These are phyloP conservation scores for Phytophthora ohioensis DNA, from an alignment of 352 stramenopile genomes.

Conservation along the genomic window DNA sequence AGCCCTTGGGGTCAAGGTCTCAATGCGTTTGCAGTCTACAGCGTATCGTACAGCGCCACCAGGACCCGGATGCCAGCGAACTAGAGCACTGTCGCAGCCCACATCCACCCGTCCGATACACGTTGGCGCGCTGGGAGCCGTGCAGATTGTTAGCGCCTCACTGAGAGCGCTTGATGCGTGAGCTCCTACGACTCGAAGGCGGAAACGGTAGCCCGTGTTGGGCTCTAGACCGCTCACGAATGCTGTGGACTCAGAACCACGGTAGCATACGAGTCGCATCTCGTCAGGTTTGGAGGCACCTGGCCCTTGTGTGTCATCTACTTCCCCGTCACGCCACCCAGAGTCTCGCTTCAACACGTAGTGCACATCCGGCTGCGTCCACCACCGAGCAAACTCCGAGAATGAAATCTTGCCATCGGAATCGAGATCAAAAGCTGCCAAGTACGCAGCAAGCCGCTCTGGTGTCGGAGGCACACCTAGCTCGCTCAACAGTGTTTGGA, in stretches of 20 bases:
- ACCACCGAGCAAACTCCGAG: conserved; percentile 90
- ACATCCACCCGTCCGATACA: conserved; percentile 68
- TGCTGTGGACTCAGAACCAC: conserved; percentile 57
- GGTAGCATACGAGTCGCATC: conserved; percentile 81
- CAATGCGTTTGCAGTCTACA: conserved; percentile 81
- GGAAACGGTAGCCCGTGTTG: conserved; percentile 90
- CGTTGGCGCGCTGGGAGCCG: conserved; percentile 60
- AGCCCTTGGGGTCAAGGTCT: conserved; percentile 49
- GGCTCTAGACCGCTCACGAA: conserved; percentile 73
- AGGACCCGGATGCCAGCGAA: conserved; percentile 87
- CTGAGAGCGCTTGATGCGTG: conserved; percentile 83
- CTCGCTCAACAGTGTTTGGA: conserved; percentile 86
- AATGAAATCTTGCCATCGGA: conserved; percentile 88
- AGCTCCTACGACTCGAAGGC: conserved; percentile 78
- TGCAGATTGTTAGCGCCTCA: conserved; percentile 77
- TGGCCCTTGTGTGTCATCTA: conserved; percentile 9
- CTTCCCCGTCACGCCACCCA: conserved; percentile 22
- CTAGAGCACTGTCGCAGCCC: conserved; percentile 53
- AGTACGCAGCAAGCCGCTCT: conserved; percentile 86
- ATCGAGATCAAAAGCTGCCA: conserved; percentile 85
- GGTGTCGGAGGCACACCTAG: conserved; percentile 83
- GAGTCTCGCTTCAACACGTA: conserved; percentile 86
- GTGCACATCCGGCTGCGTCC: conserved; percentile 79
- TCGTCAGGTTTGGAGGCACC: conserved; percentile 32
- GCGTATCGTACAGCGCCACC: conserved; percentile 74